phyloP scores from a whole-genome alignment of 208 protist genomes.

The Trichomonas tenax region DNA sequence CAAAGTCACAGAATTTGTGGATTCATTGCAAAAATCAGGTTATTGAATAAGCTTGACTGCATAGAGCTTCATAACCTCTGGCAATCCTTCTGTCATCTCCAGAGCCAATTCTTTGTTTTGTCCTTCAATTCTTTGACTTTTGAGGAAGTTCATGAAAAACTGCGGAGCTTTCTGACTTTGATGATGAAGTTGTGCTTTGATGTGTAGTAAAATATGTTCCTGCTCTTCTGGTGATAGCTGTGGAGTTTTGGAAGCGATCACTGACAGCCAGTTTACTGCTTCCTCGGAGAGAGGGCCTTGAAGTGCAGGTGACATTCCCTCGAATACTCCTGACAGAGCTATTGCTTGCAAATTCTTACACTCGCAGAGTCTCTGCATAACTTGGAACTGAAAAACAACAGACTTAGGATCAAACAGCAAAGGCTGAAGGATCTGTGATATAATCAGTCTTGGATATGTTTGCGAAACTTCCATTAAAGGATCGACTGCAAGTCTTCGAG shows the following conservation, averaged over 20 bases:
- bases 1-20: too few species aligned
- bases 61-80: not conserved
- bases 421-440: not conserved
- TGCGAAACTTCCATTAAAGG: not conserved
- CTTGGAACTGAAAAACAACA: not conserved
- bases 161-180: not conserved
- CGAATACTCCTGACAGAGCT: not conserved
- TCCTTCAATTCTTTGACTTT: not conserved
- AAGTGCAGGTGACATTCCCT: not conserved
- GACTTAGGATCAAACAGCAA: not conserved
- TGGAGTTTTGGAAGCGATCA: not conserved
- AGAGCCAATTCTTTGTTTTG: not conserved
- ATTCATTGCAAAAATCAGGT: too few species aligned
- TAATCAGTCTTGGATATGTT: not conserved
- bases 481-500: not conserved
- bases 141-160: not conserved
- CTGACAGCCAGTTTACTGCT: not conserved
- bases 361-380: not conserved
- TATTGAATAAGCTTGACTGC: not conserved
- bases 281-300: not conserved
- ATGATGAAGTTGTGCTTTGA: not conserved
- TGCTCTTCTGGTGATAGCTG: not conserved
- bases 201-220: not conserved
- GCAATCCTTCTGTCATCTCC: not conserved
- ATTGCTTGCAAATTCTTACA: not conserved